A percentile compares a stretch with the other conserved stretches of the same genome.
These are phyloP conservation scores for Grosmannia serpens DNA, from an alignment of 2,329 filamentous ascomycete species.

Conservation along the genomic window DNA sequence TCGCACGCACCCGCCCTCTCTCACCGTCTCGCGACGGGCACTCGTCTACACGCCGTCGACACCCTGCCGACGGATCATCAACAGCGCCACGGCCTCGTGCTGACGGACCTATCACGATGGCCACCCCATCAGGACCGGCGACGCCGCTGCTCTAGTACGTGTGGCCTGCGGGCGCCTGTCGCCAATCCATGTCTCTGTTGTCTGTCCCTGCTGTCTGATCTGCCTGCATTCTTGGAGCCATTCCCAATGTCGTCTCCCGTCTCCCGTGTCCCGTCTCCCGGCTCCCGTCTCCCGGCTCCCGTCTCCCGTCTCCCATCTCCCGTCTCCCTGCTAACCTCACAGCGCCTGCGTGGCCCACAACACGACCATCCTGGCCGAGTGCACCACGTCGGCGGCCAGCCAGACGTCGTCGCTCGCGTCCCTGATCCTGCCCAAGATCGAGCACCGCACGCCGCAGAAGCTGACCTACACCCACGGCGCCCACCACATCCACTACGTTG, in stretches of 20 bases:
- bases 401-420: conserved; percentile 81
- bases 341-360: conserved; percentile 93
- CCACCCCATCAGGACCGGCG: background rate
- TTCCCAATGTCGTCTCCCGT: background rate
- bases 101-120: background rate
- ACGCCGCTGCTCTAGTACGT: conserved; percentile 7
- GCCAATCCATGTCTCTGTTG: too few species aligned
- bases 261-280: background rate
- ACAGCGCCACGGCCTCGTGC: background rate
- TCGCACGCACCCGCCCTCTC: background rate
- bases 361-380: conserved; percentile 85
- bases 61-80: background rate
- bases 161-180: background rate
- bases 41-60: too few species aligned
- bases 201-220: background rate
- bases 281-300: background rate
- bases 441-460: conserved; percentile 69
- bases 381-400: conserved; percentile 74
- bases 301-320: background rate
- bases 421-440: conserved; percentile 90
- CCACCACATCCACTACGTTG: conserved; percentile 92
- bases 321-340: conserved; percentile 7
- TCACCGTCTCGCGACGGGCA: background rate
- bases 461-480: conserved; percentile 87
- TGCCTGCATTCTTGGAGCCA: too few species aligned